A percentile compares a stretch with the other conserved stretches of the same genome.
Conservation (phyloP, 345 rosid species). For the thale cress (Arabidopsis thaliana) region TAIR10.1 NC_003076.8:6861001-6861500, state of each 20-base stretch:
- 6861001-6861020: background rate
- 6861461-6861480: slow-evolving; percentile 59
- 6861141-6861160: slow-evolving; percentile 60
- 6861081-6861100: slow-evolving; percentile 59
- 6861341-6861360: slow-evolving; percentile 14
- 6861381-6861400: slow-evolving; percentile 79
- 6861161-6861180: slow-evolving; percentile 79
- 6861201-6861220: slow-evolving; percentile 92
- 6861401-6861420: slow-evolving; percentile 84
- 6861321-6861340: slow-evolving; percentile 28
- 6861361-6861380: slow-evolving; percentile 8
- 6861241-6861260: slow-evolving; percentile 76
- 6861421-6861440: slow-evolving; percentile 93
- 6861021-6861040: slow-evolving; percentile 75
- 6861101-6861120: slow-evolving; percentile 61
- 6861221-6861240: slow-evolving; percentile 90
- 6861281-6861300: slow-evolving; percentile 99
- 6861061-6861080: slow-evolving; percentile 45
- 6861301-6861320: slow-evolving; percentile 59
- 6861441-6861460: slow-evolving; percentile 80
- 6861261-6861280: slow-evolving; percentile 90
- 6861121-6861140: slow-evolving; percentile 63
- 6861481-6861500: slow-evolving; percentile 58
- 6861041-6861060: slow-evolving; percentile 63
- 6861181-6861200: slow-evolving; percentile 73